phyloP scores from a whole-genome alignment of 1,284 basidiomycete species.

The Trametes hirsuta region DNA sequence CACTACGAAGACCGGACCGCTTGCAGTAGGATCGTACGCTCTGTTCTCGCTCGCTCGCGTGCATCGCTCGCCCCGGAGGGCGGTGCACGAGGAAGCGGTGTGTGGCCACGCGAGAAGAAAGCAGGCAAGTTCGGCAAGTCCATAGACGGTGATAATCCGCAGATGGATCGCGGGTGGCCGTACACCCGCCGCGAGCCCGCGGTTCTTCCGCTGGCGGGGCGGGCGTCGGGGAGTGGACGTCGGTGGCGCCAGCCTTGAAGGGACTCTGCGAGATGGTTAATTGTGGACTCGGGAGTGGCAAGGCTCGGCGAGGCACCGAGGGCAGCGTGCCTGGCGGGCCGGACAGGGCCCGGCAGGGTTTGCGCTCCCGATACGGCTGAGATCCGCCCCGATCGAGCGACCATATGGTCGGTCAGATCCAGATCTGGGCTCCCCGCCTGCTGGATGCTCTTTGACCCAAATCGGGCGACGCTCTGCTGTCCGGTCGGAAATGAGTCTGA shows the following conservation, averaged over 20 bases:
- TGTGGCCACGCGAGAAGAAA: no score
- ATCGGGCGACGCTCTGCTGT: no score
- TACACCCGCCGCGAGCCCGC: no score
- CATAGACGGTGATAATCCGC: background rate
- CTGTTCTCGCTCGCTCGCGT: no score
- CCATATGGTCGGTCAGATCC: conserved; percentile 3
- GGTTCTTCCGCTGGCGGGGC: no score
- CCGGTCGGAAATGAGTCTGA: no score
- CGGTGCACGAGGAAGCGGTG: background rate
- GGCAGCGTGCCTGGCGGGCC: background rate
- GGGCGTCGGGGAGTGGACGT: background rate
- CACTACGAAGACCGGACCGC: no score
- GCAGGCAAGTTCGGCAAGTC: no score
- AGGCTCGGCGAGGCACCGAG: background rate
- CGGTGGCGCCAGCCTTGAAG: background rate
- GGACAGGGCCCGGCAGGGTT: background rate
- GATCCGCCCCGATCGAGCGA: conserved; percentile 7
- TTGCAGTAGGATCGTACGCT: no score
- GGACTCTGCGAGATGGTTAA: background rate
- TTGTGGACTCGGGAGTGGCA: background rate
- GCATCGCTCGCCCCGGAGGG: no score
- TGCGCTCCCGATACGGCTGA: background rate
- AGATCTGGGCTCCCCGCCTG: background rate
- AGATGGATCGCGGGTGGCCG: background rate
- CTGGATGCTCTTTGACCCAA: background rate